These are phyloP conservation scores for Venustampulla echinocandica DNA, from an alignment of 495 filamentous ascomycete species.

Conservation along the genomic window DNA sequence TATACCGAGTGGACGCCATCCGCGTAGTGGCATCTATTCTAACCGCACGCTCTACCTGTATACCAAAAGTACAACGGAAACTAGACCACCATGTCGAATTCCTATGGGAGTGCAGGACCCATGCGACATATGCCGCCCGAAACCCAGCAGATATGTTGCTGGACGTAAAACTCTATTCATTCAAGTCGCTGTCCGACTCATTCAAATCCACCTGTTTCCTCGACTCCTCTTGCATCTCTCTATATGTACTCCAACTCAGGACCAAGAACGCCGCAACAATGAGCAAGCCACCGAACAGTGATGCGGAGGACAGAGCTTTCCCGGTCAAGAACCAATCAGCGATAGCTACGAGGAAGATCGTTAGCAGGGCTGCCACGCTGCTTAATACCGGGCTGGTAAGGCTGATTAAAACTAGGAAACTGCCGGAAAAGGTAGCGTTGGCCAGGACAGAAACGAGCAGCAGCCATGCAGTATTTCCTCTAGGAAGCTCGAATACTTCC, in stretches of 20 bases:
- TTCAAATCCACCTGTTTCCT: slow-evolving; percentile 42
- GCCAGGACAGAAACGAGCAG: slow-evolving; percentile 70
- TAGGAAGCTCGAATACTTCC: slow-evolving; percentile 77
- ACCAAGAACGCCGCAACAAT: slow-evolving; percentile 82
- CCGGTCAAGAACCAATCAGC: slow-evolving; percentile 82
- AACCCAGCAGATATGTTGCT: no score
- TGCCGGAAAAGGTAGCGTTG: slow-evolving; percentile 87
- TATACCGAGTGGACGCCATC: no score
- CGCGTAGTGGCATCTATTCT: no score
- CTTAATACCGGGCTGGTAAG: slow-evolving; percentile 88
- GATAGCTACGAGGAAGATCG: slow-evolving; percentile 91
- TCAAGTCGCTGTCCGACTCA: slow-evolving; percentile 21
- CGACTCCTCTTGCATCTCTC: slow-evolving; percentile 79
- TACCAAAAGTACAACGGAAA: no score
- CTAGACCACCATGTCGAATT: no score
- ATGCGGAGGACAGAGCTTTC: slow-evolving; percentile 58
- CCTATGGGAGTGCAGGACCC: no score
- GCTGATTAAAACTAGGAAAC: slow-evolving; percentile 84
- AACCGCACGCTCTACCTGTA: no score
- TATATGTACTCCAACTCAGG: slow-evolving; percentile 83
- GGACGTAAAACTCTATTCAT: no score
- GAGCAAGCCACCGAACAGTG: slow-evolving; percentile 71
- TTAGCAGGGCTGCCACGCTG: slow-evolving; percentile 84
- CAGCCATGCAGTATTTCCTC: slow-evolving; percentile 66
- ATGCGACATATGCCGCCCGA: no score